Conservation (phyloP, 2,329 filamentous ascomycete species). For the Elsinoe necatrix region DNA sequence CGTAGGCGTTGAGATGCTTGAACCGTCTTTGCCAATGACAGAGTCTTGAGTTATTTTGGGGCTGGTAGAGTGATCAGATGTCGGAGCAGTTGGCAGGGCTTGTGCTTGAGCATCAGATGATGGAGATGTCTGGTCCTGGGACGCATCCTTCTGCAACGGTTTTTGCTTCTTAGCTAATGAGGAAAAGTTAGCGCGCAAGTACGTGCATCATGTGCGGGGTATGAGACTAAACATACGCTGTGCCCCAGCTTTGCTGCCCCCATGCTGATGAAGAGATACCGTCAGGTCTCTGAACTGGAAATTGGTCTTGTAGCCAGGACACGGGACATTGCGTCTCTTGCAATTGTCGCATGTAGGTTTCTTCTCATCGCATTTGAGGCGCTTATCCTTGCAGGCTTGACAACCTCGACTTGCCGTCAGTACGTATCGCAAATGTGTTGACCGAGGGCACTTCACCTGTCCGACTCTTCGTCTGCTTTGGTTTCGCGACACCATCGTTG, state of each 20-base stretch:
- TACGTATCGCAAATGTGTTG: slow-evolving; percentile 16
- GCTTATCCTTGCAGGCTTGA: slow-evolving; percentile 64
- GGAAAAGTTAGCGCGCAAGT: background rate
- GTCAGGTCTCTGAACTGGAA: slow-evolving; percentile 48
- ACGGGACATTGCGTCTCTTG: slow-evolving; percentile 54
- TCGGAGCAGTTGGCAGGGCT: background rate
- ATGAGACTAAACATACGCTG: background rate
- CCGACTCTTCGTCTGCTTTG: slow-evolving; percentile 66
- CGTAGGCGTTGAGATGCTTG: background rate
- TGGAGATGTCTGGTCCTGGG: background rate
- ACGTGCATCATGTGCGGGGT: background rate
- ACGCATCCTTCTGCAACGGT: background rate
- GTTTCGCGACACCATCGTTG: slow-evolving; percentile 43
- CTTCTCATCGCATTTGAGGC: slow-evolving; percentile 65
- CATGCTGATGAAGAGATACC: slow-evolving; percentile 6
- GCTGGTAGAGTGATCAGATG: background rate
- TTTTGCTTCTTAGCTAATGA: slow-evolving; percentile 1
- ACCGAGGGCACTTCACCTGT: slow-evolving; percentile 49
- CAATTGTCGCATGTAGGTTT: slow-evolving; percentile 62
- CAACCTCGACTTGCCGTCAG: slow-evolving; percentile 46
- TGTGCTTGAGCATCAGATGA: background rate
- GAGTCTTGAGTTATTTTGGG: background rate
- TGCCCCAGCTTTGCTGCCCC: background rate
- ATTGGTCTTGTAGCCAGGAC: slow-evolving; percentile 65
- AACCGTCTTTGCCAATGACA: background rate